Base-by-base conservation (phyloP, 441 rosid genomes). In the Pelargonium citronellum region DNA sequence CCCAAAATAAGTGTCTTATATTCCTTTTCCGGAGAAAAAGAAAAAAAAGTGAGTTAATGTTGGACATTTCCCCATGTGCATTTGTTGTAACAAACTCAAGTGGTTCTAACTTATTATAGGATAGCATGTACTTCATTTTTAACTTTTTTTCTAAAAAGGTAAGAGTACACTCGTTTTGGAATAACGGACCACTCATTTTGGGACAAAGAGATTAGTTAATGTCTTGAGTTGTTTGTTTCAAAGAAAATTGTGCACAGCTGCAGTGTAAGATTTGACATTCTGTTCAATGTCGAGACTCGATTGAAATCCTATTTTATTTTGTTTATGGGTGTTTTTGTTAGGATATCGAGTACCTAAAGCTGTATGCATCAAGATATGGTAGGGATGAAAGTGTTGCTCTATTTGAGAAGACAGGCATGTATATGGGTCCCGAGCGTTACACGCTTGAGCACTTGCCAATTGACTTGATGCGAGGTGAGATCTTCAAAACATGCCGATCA, bases 261-360 rank as follows among this genome's bases (percentile, higher is more conserved):
- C 62, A 57, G 24, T 17, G 62, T 5, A 1, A 57, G 62, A 57
- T 16, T 57, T 17, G 62, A 55, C 27, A 62, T 61, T 49, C n/a
- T 49, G n/a, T 5, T 15, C 15, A 11, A 5, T 15, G 17, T 15
- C 2, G 17, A 49, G 57, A 19, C 11, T 5, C 39, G 39, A 51
- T 27, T 24, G 2, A 24, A 8, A n/a, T 63, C 7, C 11, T 19
- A 37, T 37, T 16, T 16, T 55, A 46, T 19, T 63, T 71, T 3
- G 2, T 46, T 9, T 63, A 16, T 7, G 62, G 1, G 41, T 55
- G 37, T 44, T 46, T 46, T 44, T 15, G 7, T 58, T 58, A 89
- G 99, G 99, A 91, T 82, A 75, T 84, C 7, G 97, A 94, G 79
- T 94, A 94, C 83, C 81, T 91, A 79, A 87, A 84, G 83, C 88